These are phyloP conservation scores for Colletotrichum cordylinicola DNA, from an alignment of 2,329 filamentous ascomycete genomes.

Conservation along the genomic window DNA sequence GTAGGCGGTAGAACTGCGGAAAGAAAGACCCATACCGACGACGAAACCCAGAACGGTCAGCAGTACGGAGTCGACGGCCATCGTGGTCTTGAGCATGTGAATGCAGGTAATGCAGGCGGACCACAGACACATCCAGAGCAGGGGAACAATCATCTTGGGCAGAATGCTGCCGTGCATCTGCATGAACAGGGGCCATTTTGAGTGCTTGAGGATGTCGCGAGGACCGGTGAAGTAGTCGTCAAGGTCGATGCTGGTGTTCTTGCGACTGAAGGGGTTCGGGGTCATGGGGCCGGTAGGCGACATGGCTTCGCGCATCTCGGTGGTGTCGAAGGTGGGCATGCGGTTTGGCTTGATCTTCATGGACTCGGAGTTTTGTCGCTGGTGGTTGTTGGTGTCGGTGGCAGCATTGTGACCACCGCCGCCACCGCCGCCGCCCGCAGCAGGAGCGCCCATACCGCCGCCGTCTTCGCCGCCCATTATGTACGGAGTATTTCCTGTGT, in stretches of 20 bases:
- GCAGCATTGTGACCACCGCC: background rate
- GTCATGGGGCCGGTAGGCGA: slow-evolving; percentile 36
- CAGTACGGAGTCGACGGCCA: slow-evolving; percentile 56
- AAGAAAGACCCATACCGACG: slow-evolving; percentile 78
- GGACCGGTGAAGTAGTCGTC: slow-evolving; percentile 72
- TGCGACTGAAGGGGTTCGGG: slow-evolving; percentile 35
- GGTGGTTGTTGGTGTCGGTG: slow-evolving; percentile 7
- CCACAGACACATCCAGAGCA: slow-evolving; percentile 69
- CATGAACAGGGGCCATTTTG: slow-evolving; percentile 78
- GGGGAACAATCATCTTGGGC: slow-evolving; percentile 75
- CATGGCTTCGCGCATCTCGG: slow-evolving; percentile 29
- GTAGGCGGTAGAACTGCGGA: slow-evolving; percentile 79
- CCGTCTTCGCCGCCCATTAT: slow-evolving; percentile 19
- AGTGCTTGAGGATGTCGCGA: slow-evolving; percentile 74
- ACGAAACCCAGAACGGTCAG: slow-evolving; percentile 83
- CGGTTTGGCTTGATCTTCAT: slow-evolving; percentile 8
- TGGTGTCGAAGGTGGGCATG: background rate
- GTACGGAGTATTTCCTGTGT: background rate
- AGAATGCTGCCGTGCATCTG: slow-evolving; percentile 78
- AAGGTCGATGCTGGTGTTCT: slow-evolving; percentile 48
- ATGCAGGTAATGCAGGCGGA: slow-evolving; percentile 68
- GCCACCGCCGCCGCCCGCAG: background rate
- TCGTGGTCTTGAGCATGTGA: slow-evolving; percentile 44
- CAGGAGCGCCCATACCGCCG: background rate
- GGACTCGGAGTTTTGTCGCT: background rate